Evolutionary conservation across 1,139 yeast species (phyloP).

Genomic region (Geotrichum bryndzae): DNA sequence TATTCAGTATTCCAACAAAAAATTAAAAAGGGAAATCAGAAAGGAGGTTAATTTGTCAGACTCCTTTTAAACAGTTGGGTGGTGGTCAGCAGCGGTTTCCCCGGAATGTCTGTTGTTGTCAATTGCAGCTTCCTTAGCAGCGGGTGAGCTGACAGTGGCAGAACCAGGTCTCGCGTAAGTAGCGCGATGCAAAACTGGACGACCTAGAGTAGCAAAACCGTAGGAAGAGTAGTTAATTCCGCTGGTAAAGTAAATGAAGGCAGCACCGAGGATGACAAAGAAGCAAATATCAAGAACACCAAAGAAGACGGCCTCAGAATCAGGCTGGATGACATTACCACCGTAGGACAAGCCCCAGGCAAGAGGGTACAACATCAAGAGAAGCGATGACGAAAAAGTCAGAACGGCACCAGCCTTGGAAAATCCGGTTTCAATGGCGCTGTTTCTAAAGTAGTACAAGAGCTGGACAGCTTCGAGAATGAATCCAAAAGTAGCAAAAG

Average conservation of each 20-base stretch:
- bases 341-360: too few species aligned
- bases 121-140: not conserved
- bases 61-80: not conserved
- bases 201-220: not conserved
- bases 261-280: slow-evolving; percentile 37
- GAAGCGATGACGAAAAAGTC: slow-evolving; percentile 32
- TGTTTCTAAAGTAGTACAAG: slow-evolving; percentile 20
- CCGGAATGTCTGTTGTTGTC: slow-evolving; percentile 5
- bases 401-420: slow-evolving; percentile 16
- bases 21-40: too few species aligned
- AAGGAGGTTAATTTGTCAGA: too few species aligned
- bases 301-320: too few species aligned
- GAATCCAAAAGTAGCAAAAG: slow-evolving; percentile 25
- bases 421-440: slow-evolving; percentile 19
- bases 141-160: not conserved
- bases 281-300: slow-evolving; percentile 52
- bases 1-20: too few species aligned
- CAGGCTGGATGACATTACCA: too few species aligned
- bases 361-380: too few species aligned
- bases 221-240: slow-evolving; percentile 22
- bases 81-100: not conserved
- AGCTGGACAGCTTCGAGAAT: slow-evolving; percentile 26
- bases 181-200: slow-evolving; percentile 22
- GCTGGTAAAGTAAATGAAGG: slow-evolving; percentile 22
- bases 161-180: slow-evolving; percentile 3